Conservation (phyloP, 225 moss, liverwort and hornwort genomes). For the Pseudoscleropodium purum region DNA sequence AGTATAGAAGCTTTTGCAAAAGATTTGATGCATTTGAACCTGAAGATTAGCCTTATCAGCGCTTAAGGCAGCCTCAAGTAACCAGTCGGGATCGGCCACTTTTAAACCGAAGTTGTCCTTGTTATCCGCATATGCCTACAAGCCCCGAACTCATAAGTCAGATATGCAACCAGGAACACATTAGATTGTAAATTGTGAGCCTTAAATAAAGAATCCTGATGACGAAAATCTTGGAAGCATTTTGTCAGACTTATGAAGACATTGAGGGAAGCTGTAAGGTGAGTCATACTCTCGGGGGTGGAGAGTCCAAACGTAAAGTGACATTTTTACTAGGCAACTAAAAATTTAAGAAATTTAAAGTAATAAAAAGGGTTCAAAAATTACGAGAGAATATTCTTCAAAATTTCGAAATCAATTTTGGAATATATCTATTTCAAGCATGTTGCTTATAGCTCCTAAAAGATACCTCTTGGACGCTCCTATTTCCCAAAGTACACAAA, state of each 20-base stretch:
- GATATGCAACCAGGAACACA: background rate
- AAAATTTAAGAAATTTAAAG: background rate
- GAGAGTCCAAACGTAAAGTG: background rate
- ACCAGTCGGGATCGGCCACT: conserved; percentile 66
- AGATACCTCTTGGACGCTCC: background rate
- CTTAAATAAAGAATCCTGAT: background rate
- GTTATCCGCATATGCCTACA: conserved; percentile 77
- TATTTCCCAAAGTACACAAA: background rate
- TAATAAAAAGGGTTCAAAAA: background rate
- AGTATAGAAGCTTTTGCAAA: background rate
- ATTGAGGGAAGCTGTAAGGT: background rate
- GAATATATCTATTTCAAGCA: background rate
- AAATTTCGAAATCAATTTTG: background rate
- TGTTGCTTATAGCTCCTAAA: background rate
- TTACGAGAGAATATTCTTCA: background rate
- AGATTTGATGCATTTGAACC: conserved; percentile 17
- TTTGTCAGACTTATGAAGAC: background rate
- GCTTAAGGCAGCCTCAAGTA: conserved; percentile 42
- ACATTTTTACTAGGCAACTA: background rate
- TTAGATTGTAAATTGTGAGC: background rate
- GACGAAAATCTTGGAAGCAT: background rate
- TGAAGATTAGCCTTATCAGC: conserved; percentile 87
- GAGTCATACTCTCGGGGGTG: background rate
- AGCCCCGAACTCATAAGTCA: background rate
- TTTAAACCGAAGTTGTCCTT: conserved; percentile 39